Conservation (phyloP, 2,329 filamentous ascomycete genomes). For the Domatiomyces globalis region DNA sequence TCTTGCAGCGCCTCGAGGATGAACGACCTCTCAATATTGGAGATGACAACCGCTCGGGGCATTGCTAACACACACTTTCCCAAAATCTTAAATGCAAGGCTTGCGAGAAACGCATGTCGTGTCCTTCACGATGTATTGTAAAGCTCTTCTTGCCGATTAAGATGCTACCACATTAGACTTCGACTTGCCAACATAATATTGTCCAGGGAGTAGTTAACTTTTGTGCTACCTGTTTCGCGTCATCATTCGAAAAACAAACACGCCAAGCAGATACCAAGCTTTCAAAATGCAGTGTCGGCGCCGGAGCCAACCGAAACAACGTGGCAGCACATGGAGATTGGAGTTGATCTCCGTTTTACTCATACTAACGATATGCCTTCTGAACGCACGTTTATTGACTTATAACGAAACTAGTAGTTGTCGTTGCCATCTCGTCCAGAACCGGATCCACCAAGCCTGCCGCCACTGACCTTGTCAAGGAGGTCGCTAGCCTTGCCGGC, state of each 20-base stretch:
- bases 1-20: conserved; percentile 69
- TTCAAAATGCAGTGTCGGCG: no score
- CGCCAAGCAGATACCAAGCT: background rate
- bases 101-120: background rate
- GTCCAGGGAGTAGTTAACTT: background rate
- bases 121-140: background rate
- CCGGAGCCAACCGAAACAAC: no score
- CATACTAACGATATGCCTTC: background rate
- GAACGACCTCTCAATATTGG: conserved; percentile 76
- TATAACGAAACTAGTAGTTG: background rate
- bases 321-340: background rate
- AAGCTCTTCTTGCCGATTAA: no score
- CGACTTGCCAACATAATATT: background rate
- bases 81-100: background rate
- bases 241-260: background rate
- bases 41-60: conserved; percentile 86
- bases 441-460: background rate
- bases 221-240: background rate
- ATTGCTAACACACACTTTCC: conserved; percentile 34
- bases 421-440: background rate
- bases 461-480: background rate
- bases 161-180: background rate
- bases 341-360: background rate
- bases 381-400: background rate
- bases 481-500: background rate